Base-by-base conservation (phyloP, 352 stramenopile genomes). In the Halophytophthora batemanensis region DNA sequence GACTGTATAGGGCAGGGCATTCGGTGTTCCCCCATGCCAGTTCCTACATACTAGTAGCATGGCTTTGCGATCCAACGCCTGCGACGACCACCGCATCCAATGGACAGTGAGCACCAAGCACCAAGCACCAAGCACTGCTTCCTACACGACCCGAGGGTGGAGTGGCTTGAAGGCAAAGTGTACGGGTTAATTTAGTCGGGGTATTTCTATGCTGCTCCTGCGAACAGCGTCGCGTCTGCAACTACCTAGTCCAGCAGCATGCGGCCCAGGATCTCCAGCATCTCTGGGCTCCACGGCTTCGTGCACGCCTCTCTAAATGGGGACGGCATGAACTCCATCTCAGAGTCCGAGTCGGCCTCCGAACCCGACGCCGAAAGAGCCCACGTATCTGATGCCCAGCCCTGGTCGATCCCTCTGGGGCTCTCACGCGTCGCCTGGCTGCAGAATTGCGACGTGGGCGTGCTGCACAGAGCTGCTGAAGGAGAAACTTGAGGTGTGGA, bases 221-320 rank as follows among this genome's bases (percentile, higher is more conserved):
- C 25, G 25, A 31, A 31, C 25, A 10, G 25, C 25, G 25, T 8
- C 25, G 8, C 25, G 25, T 31, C 15, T 38, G 33, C 33, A 14
- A 13, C n/a, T 17, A 4, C n/a, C 47, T 64, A 74, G 44, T 69
- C 57, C 10, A 74, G 57, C 11, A 74, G 53, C 43, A 74, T 69
- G 11, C 62, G 50, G 7, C 61, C 63, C 19, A 74, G 53, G 39
- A 74, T 74, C 34, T 71, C 54, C 36, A 74, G 53, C 65, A 74
- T 74, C 46, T 71, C 65, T 2, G 53, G 53, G 8, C 53, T 74
- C 65, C 65, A 74, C 39, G 65, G 65, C n/a, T 53, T 54, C 15
- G 62, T 64, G 42, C 62, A 71, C 36, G 51, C 62, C 25, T 35
- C 64, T 48, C 52, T 39, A 22, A 71, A 67, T 22, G 62, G 62